Conservation (phyloP, 164 flowering plant species). For the Cinnamomum chago region DNA sequence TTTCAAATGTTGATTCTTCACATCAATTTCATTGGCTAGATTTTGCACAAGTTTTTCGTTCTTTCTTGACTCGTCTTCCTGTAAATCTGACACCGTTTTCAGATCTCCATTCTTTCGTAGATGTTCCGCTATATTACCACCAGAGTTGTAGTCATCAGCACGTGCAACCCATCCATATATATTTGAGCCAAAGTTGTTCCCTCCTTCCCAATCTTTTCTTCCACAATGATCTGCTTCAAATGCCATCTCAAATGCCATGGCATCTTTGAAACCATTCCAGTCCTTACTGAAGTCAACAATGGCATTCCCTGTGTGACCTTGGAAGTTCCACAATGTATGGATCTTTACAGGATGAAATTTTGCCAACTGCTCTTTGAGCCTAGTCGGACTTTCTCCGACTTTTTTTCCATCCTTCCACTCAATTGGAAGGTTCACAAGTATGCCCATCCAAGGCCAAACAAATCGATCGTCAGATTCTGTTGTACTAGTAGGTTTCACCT, state of each 20-base stretch:
- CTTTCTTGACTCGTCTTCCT: slow-evolving; percentile 72
- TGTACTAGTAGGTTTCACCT: neutral
- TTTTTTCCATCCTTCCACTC: slow-evolving; percentile 10
- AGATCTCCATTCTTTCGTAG: slow-evolving; percentile 66
- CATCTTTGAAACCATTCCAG: slow-evolving; percentile 16
- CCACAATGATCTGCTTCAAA: slow-evolving; percentile 31
- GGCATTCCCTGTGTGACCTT: slow-evolving; percentile 16
- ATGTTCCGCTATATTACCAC: slow-evolving; percentile 54
- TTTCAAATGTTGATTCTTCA: slow-evolving; percentile 42
- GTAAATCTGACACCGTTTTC: slow-evolving; percentile 61
- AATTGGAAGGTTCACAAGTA: slow-evolving; percentile 15
- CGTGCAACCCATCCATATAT: slow-evolving; percentile 95
- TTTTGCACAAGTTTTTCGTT: slow-evolving; percentile 55
- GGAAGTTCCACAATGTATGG: slow-evolving; percentile 13
- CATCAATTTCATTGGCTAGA: slow-evolving; percentile 61
- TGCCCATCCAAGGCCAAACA: slow-evolving; percentile 22
- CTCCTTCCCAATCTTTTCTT: slow-evolving; percentile 57
- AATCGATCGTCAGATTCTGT: slow-evolving; percentile 6
- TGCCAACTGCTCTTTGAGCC: slow-evolving; percentile 10
- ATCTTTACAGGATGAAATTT: slow-evolving; percentile 12
- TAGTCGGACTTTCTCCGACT: slow-evolving; percentile 9
- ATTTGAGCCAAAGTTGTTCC: slow-evolving; percentile 25
- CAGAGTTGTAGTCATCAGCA: slow-evolving; percentile 57
- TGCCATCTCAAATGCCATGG: slow-evolving; percentile 9
- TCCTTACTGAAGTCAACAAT: slow-evolving; percentile 17